These are phyloP conservation scores for Gleditsia sinensis DNA, from an alignment of 306 rosid genomes.

Conservation along the genomic window DNA sequence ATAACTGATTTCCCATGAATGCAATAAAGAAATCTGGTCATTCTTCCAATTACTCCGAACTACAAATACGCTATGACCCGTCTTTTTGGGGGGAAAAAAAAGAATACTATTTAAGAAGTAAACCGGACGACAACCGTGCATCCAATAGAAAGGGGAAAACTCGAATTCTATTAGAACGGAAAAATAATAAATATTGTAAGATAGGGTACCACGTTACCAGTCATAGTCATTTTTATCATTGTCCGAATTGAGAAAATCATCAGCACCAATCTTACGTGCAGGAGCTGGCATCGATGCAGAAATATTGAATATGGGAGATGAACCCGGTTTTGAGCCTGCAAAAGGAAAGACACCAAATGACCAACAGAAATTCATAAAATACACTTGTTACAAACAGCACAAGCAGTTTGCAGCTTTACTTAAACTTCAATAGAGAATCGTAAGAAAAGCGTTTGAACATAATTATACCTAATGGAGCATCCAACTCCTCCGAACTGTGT, in stretches of 20 bases:
- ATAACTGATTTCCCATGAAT: neutral
- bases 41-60: neutral
- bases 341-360: conserved; percentile 26
- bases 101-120: neutral
- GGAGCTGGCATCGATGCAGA: conserved; percentile 63
- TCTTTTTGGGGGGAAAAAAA: neutral
- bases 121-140: neutral
- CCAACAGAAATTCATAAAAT: too few relatives aligned
- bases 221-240: conserved; percentile 88
- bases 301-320: conserved; percentile 65
- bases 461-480: conserved; percentile 70
- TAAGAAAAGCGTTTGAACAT: neutral
- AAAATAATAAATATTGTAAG: neutral
- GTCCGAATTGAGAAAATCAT: conserved; percentile 80
- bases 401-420: conserved; percentile 20
- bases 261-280: conserved; percentile 62
- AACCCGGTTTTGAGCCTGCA: conserved; percentile 61
- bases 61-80: neutral
- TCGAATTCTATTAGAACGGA: neutral
- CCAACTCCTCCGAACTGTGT: conserved; percentile 67
- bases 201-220: conserved; percentile 54
- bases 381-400: conserved; percentile 10
- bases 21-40: neutral
- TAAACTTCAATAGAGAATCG: too few relatives aligned
- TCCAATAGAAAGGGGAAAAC: neutral